These are phyloP conservation scores for Fagus crenata DNA, from an alignment of 306 rosid genomes.

Conservation along the genomic window DNA sequence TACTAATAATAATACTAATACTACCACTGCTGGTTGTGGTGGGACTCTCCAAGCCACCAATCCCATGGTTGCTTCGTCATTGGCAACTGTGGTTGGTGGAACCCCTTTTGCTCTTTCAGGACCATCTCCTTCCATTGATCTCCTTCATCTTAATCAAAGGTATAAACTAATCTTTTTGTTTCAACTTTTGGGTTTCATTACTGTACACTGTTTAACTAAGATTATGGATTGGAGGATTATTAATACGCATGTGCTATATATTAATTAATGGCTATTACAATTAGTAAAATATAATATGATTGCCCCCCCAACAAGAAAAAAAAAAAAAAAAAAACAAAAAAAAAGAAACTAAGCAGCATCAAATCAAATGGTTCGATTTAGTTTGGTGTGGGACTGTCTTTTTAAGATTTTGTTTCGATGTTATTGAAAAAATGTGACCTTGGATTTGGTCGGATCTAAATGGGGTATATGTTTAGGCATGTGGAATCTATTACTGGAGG, in stretches of 20 bases:
- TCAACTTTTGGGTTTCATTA: background rate
- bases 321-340: too few relatives aligned
- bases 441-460: constrained; percentile 28
- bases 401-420: background rate
- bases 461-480: constrained; percentile 11
- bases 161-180: constrained; percentile 9
- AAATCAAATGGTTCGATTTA: constrained; percentile 18
- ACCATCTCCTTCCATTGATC: constrained; percentile 62
- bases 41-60: constrained; percentile 31
- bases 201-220: background rate
- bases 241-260: background rate
- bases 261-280: background rate
- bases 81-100: constrained; percentile 31
- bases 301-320: background rate
- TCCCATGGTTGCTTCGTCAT: constrained; percentile 37
- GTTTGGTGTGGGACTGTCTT: constrained; percentile 26
- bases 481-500: constrained; percentile 24
- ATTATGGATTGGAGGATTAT: background rate
- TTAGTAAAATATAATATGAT: background rate
- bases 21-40: constrained; percentile 2
- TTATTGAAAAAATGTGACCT: constrained; percentile 18
- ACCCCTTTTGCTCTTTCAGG: constrained; percentile 36
- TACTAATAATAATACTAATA: background rate
- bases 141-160: constrained; percentile 63
- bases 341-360: background rate